Conservation (phyloP, 768 basidiomycete species). For the Leccinum subgranulosum region DNA sequence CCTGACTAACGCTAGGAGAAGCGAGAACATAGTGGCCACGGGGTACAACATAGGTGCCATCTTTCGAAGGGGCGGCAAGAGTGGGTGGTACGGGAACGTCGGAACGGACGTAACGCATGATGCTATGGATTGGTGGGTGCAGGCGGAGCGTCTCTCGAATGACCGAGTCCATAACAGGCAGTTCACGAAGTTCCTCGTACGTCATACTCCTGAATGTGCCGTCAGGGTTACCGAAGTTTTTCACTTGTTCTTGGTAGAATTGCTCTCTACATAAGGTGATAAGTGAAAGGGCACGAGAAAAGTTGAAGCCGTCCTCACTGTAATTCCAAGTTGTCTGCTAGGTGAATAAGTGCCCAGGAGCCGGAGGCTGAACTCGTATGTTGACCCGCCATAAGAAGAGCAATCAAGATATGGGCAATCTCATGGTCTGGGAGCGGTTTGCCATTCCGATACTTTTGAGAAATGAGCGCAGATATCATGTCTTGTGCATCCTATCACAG, state of each 20-base stretch:
- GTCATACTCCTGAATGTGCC: conserved; percentile 77
- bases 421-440: conserved; percentile 77
- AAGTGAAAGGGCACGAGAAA: not conserved
- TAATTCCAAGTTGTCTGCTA: conserved; percentile 72
- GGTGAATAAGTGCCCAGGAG: conserved; percentile 86
- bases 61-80: conserved; percentile 73
- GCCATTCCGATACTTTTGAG: conserved; percentile 83
- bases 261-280: conserved; percentile 52
- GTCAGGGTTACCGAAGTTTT: conserved; percentile 73
- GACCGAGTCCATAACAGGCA: conserved; percentile 82
- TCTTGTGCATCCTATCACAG: conserved; percentile 67
- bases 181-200: conserved; percentile 80
- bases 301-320: conserved; percentile 48
- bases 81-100: conserved; percentile 81
- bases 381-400: conserved; percentile 98
- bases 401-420: conserved; percentile 98
- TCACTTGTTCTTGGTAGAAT: conserved; percentile 87
- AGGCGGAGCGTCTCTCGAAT: conserved; percentile 92
- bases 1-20: conserved; percentile 81
- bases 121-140: conserved; percentile 95
- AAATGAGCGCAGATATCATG: conserved; percentile 86
- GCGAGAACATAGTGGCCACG: conserved; percentile 89
- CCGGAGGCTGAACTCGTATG: conserved; percentile 94
- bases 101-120: conserved; percentile 88
- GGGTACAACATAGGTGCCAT: conserved; percentile 78